These are phyloP conservation scores for Pyrus hybrid DNA, from an alignment of 331 rosid species.

Conservation along the genomic window DNA sequence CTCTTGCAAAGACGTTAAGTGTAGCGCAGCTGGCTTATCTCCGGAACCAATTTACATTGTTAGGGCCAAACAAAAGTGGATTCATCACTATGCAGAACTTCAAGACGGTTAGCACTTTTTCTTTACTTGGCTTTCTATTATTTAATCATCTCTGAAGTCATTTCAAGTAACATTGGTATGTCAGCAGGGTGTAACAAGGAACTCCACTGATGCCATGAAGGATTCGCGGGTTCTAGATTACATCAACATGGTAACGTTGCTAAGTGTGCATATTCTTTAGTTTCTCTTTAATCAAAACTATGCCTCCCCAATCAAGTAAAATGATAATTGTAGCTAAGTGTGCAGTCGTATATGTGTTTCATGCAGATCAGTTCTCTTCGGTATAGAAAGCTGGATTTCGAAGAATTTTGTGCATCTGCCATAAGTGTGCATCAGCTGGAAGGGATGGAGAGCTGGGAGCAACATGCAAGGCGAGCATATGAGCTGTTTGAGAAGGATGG, in stretches of 20 bases:
- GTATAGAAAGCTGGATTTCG: constrained; percentile 79
- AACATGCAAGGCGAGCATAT: constrained; percentile 76
- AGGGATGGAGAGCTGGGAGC: constrained; percentile 85
- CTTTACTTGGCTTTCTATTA: not conserved
- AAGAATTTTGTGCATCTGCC: constrained; percentile 90
- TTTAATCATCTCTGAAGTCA: constrained; percentile 5
- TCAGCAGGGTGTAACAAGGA: constrained; percentile 58
- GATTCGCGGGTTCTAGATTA: constrained; percentile 74
- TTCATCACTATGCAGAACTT: constrained; percentile 79
- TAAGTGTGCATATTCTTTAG: not conserved
- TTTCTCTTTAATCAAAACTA: not conserved
- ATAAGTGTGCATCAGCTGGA: constrained; percentile 82
- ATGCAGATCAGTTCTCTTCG: constrained; percentile 78
- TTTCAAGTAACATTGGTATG: constrained; percentile 8
- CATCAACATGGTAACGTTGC: constrained; percentile 47
- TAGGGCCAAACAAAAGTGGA: constrained; percentile 79
- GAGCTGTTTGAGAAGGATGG: constrained; percentile 86
- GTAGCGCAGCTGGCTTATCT: constrained; percentile 60
- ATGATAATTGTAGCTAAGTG: constrained; percentile 2
- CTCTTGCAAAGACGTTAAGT: constrained; percentile 73
- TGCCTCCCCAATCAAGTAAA: not conserved
- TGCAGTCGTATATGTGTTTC: constrained; percentile 1
- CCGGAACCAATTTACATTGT: constrained; percentile 54
- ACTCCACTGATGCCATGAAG: constrained; percentile 71
- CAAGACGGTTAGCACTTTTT: constrained; percentile 51